A percentile compares a stretch with the other conserved stretches of the same genome.
These are phyloP conservation scores for Erodium maritimum DNA, from an alignment of 345 rosid species.

Conservation along the genomic window DNA sequence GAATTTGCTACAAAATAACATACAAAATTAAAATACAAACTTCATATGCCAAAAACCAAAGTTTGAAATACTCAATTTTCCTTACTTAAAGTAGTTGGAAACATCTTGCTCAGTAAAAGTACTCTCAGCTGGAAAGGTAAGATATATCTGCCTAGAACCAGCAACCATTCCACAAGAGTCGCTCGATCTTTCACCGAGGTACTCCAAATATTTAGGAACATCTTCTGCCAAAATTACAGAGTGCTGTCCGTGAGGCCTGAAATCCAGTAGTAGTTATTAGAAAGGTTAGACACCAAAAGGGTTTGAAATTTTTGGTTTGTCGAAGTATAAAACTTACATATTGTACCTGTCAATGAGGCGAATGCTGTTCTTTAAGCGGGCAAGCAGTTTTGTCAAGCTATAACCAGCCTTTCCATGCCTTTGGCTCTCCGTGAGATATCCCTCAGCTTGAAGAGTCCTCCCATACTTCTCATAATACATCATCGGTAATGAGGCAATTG, in stretches of 20 bases:
- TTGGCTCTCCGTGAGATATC: constrained; percentile 94
- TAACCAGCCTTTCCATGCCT: constrained; percentile 94
- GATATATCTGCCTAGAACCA: constrained; percentile 81
- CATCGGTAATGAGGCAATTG: constrained; percentile 91
- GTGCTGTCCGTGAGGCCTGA: constrained; percentile 96
- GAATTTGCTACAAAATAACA: constrained; percentile 40
- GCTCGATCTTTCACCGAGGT: constrained; percentile 29
- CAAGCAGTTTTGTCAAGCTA: constrained; percentile 88
- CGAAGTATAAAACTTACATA: background rate
- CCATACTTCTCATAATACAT: constrained; percentile 80
- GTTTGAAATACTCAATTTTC: background rate
- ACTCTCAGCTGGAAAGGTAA: constrained; percentile 93
- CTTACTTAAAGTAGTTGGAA: constrained; percentile 63
- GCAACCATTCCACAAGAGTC: constrained; percentile 50
- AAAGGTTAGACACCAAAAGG: background rate
- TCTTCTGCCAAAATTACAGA: constrained; percentile 82
- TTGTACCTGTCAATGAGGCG: constrained; percentile 75
- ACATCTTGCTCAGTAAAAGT: constrained; percentile 77
- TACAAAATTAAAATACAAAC: background rate
- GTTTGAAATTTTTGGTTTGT: background rate
- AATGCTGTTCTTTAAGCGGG: constrained; percentile 70
- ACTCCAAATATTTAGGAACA: constrained; percentile 47
- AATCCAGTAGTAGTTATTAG: constrained; percentile 1
- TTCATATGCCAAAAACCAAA: background rate
- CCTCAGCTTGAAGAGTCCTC: constrained; percentile 83